These are phyloP conservation scores for Magnusiomyces suaveolens DNA, from an alignment of 1,139 yeast species.

Conservation along the genomic window DNA sequence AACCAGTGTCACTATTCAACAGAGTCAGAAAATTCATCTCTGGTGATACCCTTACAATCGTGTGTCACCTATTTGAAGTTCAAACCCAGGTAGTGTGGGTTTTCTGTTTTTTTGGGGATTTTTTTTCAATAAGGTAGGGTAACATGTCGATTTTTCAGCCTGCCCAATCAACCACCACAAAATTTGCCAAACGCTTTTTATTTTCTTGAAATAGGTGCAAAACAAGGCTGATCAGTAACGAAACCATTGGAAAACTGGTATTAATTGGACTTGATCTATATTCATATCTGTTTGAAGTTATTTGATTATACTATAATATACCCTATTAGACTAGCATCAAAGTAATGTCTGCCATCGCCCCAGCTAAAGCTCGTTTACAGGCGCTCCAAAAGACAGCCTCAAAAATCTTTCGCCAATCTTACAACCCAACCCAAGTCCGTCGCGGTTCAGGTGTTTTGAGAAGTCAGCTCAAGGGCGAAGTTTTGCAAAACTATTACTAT, in stretches of 20 bases:
- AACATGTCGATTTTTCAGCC: not conserved
- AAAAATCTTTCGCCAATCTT: slow-evolving; percentile 51
- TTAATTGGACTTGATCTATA: too few relatives aligned
- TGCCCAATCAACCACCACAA: slow-evolving; percentile 1
- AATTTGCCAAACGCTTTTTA: not conserved
- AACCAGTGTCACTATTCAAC: too few relatives aligned
- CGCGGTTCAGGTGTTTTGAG: slow-evolving; percentile 72
- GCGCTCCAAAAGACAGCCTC: slow-evolving; percentile 51
- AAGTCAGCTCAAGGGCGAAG: slow-evolving; percentile 67
- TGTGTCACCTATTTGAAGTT: too few relatives aligned
- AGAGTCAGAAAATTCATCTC: too few relatives aligned
- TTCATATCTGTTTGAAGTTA: too few relatives aligned
- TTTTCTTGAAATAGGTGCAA: not conserved
- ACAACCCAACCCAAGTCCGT: slow-evolving; percentile 59
- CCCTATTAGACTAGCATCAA: not conserved
- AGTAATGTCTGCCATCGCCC: slow-evolving; percentile 1
- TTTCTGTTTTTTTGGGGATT: not conserved
- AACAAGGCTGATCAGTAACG: not conserved
- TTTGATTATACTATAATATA: too few relatives aligned
- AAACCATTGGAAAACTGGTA: too few relatives aligned
- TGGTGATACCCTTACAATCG: too few relatives aligned
- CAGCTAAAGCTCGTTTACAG: slow-evolving; percentile 38
- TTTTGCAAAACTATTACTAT: slow-evolving; percentile 66
- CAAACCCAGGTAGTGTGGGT: not conserved
- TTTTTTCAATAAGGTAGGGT: not conserved